phyloP scores from a whole-genome alignment of 2,329 filamentous ascomycete genomes.

The Colletotrichum endophyticum region DNA sequence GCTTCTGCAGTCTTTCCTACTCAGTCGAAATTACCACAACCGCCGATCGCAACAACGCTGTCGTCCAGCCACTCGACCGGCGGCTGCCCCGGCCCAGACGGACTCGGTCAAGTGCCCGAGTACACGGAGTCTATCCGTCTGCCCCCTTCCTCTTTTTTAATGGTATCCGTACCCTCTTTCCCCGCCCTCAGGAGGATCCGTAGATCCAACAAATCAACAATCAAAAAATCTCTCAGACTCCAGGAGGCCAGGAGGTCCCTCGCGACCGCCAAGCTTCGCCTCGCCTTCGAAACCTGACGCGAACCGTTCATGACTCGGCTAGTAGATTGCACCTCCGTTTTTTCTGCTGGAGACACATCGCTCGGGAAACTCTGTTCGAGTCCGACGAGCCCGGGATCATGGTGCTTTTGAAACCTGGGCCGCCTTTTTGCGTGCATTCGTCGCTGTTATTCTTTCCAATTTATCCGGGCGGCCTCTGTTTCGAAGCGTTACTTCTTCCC shows the following conservation, averaged over 20 bases:
- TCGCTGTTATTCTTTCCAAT: neutral
- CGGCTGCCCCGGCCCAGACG: neutral
- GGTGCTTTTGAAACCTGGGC: neutral
- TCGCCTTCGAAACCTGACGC: constrained; percentile 8
- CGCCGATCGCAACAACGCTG: neutral
- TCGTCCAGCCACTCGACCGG: neutral
- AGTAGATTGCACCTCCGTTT: constrained; percentile 9
- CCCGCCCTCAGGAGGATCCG: neutral
- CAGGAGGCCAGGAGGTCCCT: neutral
- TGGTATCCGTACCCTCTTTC: neutral
- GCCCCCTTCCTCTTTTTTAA: neutral
- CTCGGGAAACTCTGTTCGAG: neutral
- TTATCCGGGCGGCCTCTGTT: neutral
- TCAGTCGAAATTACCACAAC: neutral
- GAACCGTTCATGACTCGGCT: constrained; percentile 12
- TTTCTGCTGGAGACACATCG: neutral
- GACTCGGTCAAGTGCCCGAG: neutral
- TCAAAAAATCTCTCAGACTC: neutral
- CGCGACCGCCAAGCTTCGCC: neutral
- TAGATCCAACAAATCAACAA: neutral
- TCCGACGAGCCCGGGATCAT: neutral
- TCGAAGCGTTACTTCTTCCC: neutral
- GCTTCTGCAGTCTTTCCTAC: neutral
- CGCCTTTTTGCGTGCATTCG: neutral
- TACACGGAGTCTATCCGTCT: neutral